phyloP scores from a whole-genome alignment of 192 early-diverging fungal genomes.

The Backusella circina region DNA sequence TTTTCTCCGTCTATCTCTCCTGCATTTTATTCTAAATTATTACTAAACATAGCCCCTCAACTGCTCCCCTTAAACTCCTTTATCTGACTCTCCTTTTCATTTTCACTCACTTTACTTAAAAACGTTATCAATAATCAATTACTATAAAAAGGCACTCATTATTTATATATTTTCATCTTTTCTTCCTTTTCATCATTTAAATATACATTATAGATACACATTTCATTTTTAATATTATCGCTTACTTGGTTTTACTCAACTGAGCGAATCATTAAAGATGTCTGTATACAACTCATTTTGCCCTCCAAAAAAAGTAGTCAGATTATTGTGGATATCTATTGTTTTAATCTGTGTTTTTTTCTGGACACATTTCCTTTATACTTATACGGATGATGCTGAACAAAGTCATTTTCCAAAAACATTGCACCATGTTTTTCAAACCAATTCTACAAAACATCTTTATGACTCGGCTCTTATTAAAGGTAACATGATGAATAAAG shows the following conservation, averaged over 20 bases:
- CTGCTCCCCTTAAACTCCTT: not conserved
- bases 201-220: not conserved
- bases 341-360: not conserved
- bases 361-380: not conserved
- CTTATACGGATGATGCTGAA: not conserved
- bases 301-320: not conserved
- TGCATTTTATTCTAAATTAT: conserved; percentile 4
- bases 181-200: not conserved
- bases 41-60: not conserved
- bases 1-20: not conserved
- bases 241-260: not conserved
- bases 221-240: not conserved
- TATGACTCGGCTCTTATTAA: not conserved
- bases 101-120: not conserved
- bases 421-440: not conserved
- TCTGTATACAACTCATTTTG: not conserved
- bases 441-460: not conserved
- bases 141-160: not conserved
- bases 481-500: not conserved
- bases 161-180: not conserved
- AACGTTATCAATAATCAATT: not conserved
- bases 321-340: not conserved
- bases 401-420: not conserved
- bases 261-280: not conserved
- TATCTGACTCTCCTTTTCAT: not conserved